A percentile compares a stretch with the other conserved stretches of the same genome.
Conservation (phyloP, 2,329 filamentous ascomycete species). For the Aureobasidium sp. region DNA sequence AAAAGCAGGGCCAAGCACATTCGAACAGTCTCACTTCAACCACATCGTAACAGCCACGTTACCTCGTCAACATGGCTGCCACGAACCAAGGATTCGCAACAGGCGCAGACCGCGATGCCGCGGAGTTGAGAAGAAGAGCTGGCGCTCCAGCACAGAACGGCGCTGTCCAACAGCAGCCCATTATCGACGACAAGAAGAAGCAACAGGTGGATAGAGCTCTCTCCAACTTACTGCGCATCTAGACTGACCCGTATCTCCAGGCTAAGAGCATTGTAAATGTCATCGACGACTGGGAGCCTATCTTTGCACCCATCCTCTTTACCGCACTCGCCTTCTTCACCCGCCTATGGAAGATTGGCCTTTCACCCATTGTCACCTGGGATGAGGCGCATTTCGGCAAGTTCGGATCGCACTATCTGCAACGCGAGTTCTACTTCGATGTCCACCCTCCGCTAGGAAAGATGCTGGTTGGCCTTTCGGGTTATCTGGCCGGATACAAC, state of each 20-base stretch:
- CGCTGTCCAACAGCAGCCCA: conserved; percentile 11
- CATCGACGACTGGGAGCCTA: conserved; percentile 56
- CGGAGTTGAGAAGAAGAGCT: conserved; percentile 7
- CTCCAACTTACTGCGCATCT: background rate
- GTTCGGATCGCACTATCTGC: conserved; percentile 98
- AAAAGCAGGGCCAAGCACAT: background rate
- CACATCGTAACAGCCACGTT: background rate
- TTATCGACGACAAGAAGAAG: conserved; percentile 14
- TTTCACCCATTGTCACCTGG: conserved; percentile 68
- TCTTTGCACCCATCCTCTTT: conserved; percentile 58
- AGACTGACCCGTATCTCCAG: conserved; percentile 19
- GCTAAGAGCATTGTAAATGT: conserved; percentile 53
- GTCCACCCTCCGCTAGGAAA: conserved; percentile 94
- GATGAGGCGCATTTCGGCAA: conserved; percentile 85
- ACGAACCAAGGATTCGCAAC: conserved; percentile 11
- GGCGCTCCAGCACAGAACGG: conserved; percentile 7
- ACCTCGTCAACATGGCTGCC: conserved; percentile 5
- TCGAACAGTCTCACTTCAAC: background rate
- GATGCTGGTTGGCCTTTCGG: conserved; percentile 94
- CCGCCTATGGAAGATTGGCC: conserved; percentile 60
- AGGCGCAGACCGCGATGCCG: conserved; percentile 9
- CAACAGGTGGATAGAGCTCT: conserved; percentile 1
- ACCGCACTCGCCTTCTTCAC: conserved; percentile 59
- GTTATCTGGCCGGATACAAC: conserved; percentile 95
- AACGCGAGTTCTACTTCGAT: conserved; percentile 99